These are phyloP conservation scores for Eucalyptus shirleyi DNA, from an alignment of 345 rosid genomes.

Conservation along the genomic window DNA sequence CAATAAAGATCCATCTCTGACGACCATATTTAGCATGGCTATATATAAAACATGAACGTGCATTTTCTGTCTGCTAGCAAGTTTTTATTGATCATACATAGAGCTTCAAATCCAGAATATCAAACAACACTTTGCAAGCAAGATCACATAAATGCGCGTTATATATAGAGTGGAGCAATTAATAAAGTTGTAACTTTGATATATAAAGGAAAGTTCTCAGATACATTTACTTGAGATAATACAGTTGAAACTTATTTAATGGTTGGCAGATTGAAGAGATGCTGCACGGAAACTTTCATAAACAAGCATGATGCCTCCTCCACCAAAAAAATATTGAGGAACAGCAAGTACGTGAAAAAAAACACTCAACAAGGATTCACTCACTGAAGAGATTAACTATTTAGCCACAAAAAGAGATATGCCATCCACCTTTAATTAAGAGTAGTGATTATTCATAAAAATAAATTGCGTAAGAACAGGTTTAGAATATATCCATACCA, in stretches of 20 bases:
- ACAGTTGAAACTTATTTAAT: not conserved
- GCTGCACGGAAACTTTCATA: not conserved
- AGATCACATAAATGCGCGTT: not conserved
- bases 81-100: not conserved
- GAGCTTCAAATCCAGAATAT: not conserved
- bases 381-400: not conserved
- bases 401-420: not conserved
- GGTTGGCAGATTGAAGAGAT: not conserved
- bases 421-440: not conserved
- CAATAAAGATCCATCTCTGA: not conserved
- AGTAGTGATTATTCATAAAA: not conserved
- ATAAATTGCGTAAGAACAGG: not conserved
- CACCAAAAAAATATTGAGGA: not conserved
- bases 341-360: not conserved
- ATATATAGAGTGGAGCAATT: not conserved
- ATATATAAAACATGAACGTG: not conserved
- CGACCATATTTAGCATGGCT: not conserved
- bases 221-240: not conserved
- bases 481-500: slow-evolving; percentile 28
- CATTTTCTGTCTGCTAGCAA: not conserved
- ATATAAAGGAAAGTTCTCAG: not conserved
- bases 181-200: not conserved
- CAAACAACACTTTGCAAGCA: not conserved
- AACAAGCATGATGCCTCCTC: not conserved
- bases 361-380: not conserved